Base-by-base conservation (phyloP, 768 basidiomycete genomes). In the Lentinula aciculospora region DNA sequence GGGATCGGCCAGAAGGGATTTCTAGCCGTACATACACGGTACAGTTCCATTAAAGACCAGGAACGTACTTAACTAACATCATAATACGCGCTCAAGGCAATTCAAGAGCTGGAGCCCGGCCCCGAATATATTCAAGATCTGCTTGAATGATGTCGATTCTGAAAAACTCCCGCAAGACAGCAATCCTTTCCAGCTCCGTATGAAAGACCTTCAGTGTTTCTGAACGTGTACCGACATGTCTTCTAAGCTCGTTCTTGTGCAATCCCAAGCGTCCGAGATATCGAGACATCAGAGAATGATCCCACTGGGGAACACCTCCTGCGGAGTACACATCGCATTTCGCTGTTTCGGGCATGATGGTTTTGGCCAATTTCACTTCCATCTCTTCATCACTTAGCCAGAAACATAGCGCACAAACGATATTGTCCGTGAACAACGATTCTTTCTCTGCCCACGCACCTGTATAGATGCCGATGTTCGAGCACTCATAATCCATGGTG, bases 101-200 rank as follows among this genome's bases (percentile, higher is more conserved):
- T 23, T 49, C 40, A 44, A 51, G 40, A 31, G 51, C 49, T 15
- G 51, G 29, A 13, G 36, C 10, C 7, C 69, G 37, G 27, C 68
- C 70, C 60, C 49, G 28, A 36, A 72, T 69, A 61, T 66, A 59
- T 2, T 28, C 47, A 21, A 53, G 59, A 45, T 59, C 67, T n/a
- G 61, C 59, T 21, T 65, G 67, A 15, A 56, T 44, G n/a, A 72
- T 57, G 36, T 64, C 55, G 21, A 72, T 54, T 23, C 65, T 64
- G 59, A 71, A 72, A 10, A 66, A 49, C 34, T 67, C 69, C 27
- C 66, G 58, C 49, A 71, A 51, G 3, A 63, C 63, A 56, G 56
- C 62, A 23, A 71, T 67, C 58, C 71, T 67, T 46, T 74, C 69
- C 45, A 49, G 1, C 56, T 74, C 72, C 3, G 60, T 66, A 21